These are phyloP conservation scores for Pichia paraexigua DNA, from an alignment of 805 yeast species.

Conservation along the genomic window DNA sequence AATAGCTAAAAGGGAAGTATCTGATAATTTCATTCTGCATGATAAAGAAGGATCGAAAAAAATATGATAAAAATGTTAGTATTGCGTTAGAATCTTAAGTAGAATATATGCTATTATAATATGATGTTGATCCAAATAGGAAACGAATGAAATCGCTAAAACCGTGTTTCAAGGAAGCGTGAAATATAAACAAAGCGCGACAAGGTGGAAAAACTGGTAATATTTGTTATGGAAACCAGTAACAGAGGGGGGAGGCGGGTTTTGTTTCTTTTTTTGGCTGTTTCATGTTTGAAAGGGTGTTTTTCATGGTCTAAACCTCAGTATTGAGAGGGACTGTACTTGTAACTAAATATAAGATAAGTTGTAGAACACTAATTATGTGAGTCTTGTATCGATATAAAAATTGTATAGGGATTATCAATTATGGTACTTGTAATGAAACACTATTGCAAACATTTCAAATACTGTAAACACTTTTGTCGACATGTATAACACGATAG, in stretches of 20 bases:
- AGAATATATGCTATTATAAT: too few species aligned
- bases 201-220: not conserved
- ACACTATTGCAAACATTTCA: too few species aligned
- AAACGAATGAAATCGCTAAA: not conserved
- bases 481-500: not conserved
- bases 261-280: not conserved
- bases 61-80: not conserved
- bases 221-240: not conserved
- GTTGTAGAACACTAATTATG: too few species aligned
- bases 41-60: not conserved
- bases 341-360: too few species aligned
- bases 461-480: too few species aligned
- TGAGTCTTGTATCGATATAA: too few species aligned
- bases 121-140: too few species aligned
- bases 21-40: conserved; percentile 19
- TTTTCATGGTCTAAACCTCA: too few species aligned
- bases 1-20: conserved; percentile 19
- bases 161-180: not conserved
- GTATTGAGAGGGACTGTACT: too few species aligned
- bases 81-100: too few species aligned
- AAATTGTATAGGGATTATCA: too few species aligned
- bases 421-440: too few species aligned
- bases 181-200: not conserved
- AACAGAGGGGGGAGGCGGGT: not conserved
- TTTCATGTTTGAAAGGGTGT: not conserved